Evolutionary conservation across 2,329 filamentous ascomycete genomes (phyloP), one percentile per base, ranked within the genome.

Genomic region (Alternaria arbusti): DNA sequence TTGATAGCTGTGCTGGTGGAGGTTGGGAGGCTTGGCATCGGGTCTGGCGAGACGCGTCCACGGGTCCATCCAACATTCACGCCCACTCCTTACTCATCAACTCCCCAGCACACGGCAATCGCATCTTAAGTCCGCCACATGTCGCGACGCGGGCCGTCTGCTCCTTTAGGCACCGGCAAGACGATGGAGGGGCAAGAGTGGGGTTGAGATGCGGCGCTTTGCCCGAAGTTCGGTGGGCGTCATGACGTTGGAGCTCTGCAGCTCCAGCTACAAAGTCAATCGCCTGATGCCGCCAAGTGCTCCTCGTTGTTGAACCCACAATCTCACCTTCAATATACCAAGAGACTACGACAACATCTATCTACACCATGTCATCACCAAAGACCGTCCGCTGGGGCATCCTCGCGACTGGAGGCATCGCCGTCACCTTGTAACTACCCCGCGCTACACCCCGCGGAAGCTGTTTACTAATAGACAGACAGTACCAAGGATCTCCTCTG

Each of bases 401-500:
- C 64, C 79, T 85, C 25, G 83, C 82, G 10, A 84, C 83, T 4
- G 83, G 83, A 65, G 82, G 80, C 61, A 85, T 85, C 60, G 83
- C 83, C 46, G 70, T 81, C 64, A 82, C 81, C 57, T 85, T 80
- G 78, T 78, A 65, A 62, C 67, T 72, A 63, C 70, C 70, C 69
- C 69, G 66, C 69, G 40, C 60, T 44, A 50, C 50, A 50, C 58
- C 59, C 67, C 63, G 46, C 68, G 15, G 52, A 15, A 64, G 59
- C 54, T 59, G 49, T 58, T 52, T 22, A 50, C 56, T 70, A 9
- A 66, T 26, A 54, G 15, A 11, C 45, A 50, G 30, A 30, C 60
- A 78, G 75, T 82, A 87, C 89, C 73, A 90, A 90, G 80, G 94
- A 97, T 76, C 87, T 97, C 54, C 88, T 94, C 68, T 86, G 88